Conservation (phyloP, 306 rosid genomes). For the Crotalaria pallida region DNA sequence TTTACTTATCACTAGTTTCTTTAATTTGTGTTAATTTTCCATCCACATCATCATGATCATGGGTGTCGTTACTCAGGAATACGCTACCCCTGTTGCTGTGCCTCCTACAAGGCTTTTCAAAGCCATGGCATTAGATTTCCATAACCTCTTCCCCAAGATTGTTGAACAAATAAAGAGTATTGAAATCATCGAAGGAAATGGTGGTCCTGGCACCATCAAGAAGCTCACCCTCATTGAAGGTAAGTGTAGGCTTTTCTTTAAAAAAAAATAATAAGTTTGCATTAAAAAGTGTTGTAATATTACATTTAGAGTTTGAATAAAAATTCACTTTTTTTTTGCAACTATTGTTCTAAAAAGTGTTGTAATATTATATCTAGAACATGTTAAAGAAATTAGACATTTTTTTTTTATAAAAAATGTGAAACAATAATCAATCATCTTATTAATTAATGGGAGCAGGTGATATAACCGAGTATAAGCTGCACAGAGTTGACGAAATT, state of each 20-base stretch:
- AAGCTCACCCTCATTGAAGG: constrained; percentile 34
- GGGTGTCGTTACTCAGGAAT: constrained; percentile 40
- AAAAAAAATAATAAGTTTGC: no score
- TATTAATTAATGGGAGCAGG: constrained; percentile 35
- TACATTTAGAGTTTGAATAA: no score
- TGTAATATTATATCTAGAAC: no score
- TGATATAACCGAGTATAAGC: constrained; percentile 25
- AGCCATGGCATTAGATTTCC: constrained; percentile 32
- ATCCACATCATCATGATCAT: constrained; percentile 1
- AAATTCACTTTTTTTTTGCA: no score
- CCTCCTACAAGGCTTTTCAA: constrained; percentile 44
- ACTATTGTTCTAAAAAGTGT: no score
- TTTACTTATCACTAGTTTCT: no score
- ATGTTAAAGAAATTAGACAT: background rate
- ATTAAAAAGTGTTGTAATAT: no score
- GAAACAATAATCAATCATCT: background rate
- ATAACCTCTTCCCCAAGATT: constrained; percentile 39
- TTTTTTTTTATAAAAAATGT: background rate
- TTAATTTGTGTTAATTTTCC: background rate
- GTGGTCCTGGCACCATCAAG: constrained; percentile 54
- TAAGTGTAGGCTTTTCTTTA: background rate
- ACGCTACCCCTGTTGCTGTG: constrained; percentile 29
- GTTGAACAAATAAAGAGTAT: constrained; percentile 20
- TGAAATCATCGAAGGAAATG: constrained; percentile 42
- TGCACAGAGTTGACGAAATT: constrained; percentile 41